Conservation (phyloP, 345 rosid species). For the Pistacia atlantica region DNA sequence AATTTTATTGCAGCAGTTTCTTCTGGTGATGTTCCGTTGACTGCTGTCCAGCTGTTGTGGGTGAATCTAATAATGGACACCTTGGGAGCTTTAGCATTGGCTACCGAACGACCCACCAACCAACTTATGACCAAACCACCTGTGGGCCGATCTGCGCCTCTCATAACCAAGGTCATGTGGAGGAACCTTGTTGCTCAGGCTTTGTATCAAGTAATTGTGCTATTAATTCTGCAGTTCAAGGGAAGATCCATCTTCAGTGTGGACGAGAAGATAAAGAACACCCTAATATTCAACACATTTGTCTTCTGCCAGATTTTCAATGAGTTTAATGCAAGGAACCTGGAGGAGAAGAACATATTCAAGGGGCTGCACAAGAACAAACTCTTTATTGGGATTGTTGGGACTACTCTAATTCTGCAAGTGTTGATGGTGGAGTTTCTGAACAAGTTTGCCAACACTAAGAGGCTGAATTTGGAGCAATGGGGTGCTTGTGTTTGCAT, state of each 20-base stretch:
- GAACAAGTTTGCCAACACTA: conserved; percentile 41
- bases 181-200: conserved; percentile 44
- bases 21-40: conserved; percentile 42
- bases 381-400: conserved; percentile 34
- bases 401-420: conserved; percentile 35
- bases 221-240: conserved; percentile 37
- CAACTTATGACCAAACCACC: conserved; percentile 39
- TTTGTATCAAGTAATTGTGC: conserved; percentile 36
- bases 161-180: conserved; percentile 49
- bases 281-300: conserved; percentile 44
- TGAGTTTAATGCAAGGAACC: conserved; percentile 42
- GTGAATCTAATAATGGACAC: conserved; percentile 54
- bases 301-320: conserved; percentile 41
- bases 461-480: conserved; percentile 40
- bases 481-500: conserved; percentile 41
- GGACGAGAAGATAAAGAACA: conserved; percentile 27
- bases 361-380: conserved; percentile 36
- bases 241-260: conserved; percentile 37
- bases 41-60: conserved; percentile 49
- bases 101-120: conserved; percentile 39
- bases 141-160: conserved; percentile 37
- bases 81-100: conserved; percentile 41
- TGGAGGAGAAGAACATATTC: conserved; percentile 48
- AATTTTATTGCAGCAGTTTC: conserved; percentile 43
- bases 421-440: conserved; percentile 47